Evolutionary conservation across 2,329 filamentous ascomycete species (phyloP).

Genomic region (Aspergillus texensis): DNA sequence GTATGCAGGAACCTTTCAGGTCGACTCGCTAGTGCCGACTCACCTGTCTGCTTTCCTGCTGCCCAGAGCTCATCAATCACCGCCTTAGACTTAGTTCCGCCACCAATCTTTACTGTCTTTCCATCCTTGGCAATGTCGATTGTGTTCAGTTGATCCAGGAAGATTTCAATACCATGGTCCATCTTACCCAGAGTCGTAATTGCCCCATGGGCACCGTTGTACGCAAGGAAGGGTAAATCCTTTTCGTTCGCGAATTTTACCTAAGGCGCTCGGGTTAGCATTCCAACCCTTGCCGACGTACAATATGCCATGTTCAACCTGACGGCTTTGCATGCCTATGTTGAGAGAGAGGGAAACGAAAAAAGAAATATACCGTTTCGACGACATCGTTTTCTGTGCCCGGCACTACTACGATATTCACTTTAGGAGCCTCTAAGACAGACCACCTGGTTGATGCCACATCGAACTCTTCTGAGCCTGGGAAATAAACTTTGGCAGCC

Average conservation of each 20-base stretch:
- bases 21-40: neutral
- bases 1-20: no score
- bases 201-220: conserved; percentile 56
- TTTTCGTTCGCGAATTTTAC: conserved; percentile 53
- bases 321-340: neutral
- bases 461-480: conserved; percentile 45
- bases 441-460: conserved; percentile 52
- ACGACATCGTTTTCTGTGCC: conserved; percentile 53
- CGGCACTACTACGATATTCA: conserved; percentile 53
- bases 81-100: conserved; percentile 51
- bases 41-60: conserved; percentile 51
- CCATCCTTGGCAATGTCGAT: conserved; percentile 45
- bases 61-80: conserved; percentile 55
- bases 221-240: conserved; percentile 55
- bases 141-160: conserved; percentile 48
- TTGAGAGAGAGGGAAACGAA: neutral
- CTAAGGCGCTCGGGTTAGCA: conserved; percentile 25
- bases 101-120: conserved; percentile 52
- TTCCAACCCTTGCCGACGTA: neutral
- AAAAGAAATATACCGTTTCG: conserved; percentile 42
- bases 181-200: conserved; percentile 54
- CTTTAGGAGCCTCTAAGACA: conserved; percentile 43
- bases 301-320: neutral
- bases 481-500: conserved; percentile 46
- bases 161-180: conserved; percentile 55